Base-by-base conservation (phyloP, 192 early-diverging fungal species). In the Funneliformis mosseae region DNA sequence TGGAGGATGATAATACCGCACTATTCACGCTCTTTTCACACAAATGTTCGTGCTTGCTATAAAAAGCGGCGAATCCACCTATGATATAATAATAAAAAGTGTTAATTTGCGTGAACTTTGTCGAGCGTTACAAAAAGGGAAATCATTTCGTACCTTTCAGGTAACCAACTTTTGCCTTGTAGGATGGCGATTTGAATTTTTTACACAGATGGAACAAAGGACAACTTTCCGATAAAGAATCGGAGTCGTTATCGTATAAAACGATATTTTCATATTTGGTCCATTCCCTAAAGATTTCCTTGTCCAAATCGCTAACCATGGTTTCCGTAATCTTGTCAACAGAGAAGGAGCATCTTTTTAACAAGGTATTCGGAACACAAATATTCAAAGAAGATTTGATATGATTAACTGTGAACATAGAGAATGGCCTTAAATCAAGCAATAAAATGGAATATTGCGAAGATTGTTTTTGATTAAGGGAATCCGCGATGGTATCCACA, bases 391-490 rank as follows among this genome's bases (percentile, higher is more conserved):
- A 91, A 1, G 82, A 79, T 38, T 80, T 77, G 38, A 96, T 89
- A 28, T 86, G 88, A 23, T 85, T 81, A 1, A 78, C 68, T 27
- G 88, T 79, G 77, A 89, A 91, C 11, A 88, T 88, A 10, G 85
- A 83, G 68, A 90, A 91, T 7, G 89, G 84, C 43, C 94, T 92
- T 83, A 94, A 89, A 78, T 96, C 95, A 55, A 96, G 81, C 2
- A 92, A 80, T 68, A 94, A 84, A 48, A 91, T 72, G 1, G 82
- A 72, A 70, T 74, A 71, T 68, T 81, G 27, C 25, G 28, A 21
- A 69, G 67, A 69, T 69, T 18, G 21, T 69, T 69, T 69, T 33
- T 39, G 67, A 8, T 76, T 76, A 14, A 76, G 41, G 1, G 61
- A 39, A 38, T 39, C 23, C 3, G 74, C 74, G 23, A 76, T 14